phyloP scores from a whole-genome alignment of 1,284 basidiomycete genomes.

The Xerocomus amazonicus region DNA sequence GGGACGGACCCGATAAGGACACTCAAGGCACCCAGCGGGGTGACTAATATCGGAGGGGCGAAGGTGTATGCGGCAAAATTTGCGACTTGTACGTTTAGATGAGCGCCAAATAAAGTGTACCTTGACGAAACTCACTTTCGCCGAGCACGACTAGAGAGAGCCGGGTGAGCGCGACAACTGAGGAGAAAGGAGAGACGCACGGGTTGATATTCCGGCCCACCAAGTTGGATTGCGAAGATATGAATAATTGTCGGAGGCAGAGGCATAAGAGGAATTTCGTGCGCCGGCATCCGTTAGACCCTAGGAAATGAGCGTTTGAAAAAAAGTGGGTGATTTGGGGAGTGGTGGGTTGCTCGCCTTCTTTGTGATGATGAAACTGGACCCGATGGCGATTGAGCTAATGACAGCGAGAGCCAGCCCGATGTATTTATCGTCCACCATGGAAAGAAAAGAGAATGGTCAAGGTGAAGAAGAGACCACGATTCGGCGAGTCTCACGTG shows the following conservation, averaged over 20 bases:
- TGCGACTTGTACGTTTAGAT: constrained; percentile 59
- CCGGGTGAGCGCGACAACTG: background rate
- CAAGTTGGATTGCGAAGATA: constrained; percentile 95
- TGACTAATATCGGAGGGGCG: constrained; percentile 95
- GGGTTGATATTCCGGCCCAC: constrained; percentile 95
- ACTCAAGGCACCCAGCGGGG: constrained; percentile 91
- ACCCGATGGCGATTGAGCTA: constrained; percentile 83
- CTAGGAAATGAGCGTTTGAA: constrained; percentile 39
- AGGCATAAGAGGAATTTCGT: constrained; percentile 47
- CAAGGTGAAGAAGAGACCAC: background rate
- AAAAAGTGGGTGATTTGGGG: background rate
- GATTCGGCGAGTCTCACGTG: background rate
- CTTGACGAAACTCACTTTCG: constrained; percentile 58
- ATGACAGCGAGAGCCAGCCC: constrained; percentile 83
- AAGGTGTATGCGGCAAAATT: constrained; percentile 99
- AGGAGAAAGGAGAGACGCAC: constrained; percentile 50
- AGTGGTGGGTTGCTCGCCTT: constrained; percentile 55
- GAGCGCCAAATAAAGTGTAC: constrained; percentile 2
- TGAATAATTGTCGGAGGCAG: constrained; percentile 73
- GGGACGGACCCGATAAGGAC: constrained; percentile 89
- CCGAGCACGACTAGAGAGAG: constrained; percentile 73
- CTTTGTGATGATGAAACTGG: constrained; percentile 95
- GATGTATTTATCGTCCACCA: constrained; percentile 91
- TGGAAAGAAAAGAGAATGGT: constrained; percentile 27
- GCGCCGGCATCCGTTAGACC: constrained; percentile 79